Evolutionary conservation across 2,329 filamentous ascomycete species (phyloP), one percentile per base, ranked within the genome.

Genomic region (Pseudogymnoascus sp.): DNA sequence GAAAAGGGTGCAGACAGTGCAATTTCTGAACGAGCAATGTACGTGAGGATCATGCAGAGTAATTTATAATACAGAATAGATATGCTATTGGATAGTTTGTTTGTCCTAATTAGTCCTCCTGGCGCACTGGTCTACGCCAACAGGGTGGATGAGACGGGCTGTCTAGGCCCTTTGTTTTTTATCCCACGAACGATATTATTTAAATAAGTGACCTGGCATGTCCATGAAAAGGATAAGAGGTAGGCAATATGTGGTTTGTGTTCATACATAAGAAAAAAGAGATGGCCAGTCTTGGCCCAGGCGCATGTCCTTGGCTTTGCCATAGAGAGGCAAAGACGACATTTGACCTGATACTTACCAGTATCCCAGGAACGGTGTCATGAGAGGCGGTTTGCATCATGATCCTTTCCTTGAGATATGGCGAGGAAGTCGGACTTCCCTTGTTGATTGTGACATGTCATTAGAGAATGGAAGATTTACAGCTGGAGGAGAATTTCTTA

Each of bases 51-150:
- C 49, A 55, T 55, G 49, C 49, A 33, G 49, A 55, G 28, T 52
- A 52, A 55, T 55, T 33, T 55, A 55, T 55, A 33, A 22, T 55
- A 55, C 16, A 55, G 49, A 55, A 55, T 55, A 55, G 30, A 30
- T 55, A 55, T 33, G 49, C n/a, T 55, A 33, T 55, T 55, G 28
- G 45, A 62, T 62, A 62, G 42, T 30, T 63, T 74, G 70, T 74
- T 67, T 71, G 72, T 72, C 72, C 69, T 67, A 67, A 70, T 73
- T 73, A 74, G 72, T 74, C 72, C 72, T 74, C 71, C 69, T 72
- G 67, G 70, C 69, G 69, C 71, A 73, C 68, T 64, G 49, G 61
- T 73, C 69, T 62, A 69, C 69, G 67, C 69, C 72, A 73, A 66
- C 71, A 74, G 72, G 72, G 72, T 74, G 72, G 72, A 74, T 69